phyloP scores from a whole-genome alignment of 2,329 filamentous ascomycete species.

The Cordyceps militaris region DNA sequence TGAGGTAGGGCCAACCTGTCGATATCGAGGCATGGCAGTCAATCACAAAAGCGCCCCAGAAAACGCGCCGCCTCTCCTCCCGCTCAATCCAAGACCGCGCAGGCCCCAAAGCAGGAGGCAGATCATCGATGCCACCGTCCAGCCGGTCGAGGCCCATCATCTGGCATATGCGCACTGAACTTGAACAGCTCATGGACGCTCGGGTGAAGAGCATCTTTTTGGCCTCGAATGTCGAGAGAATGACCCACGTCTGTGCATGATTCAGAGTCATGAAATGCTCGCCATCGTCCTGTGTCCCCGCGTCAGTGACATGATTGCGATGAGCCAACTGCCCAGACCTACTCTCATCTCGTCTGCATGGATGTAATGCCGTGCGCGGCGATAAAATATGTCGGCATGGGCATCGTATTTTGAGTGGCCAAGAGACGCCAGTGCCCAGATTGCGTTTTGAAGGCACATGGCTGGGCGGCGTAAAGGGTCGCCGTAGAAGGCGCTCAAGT shows the following conservation, averaged over 20 bases:
- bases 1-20: conserved; percentile 80
- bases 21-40: conserved; percentile 83
- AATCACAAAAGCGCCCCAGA: conserved; percentile 78
- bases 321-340: conserved; percentile 13
- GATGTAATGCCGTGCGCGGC: conserved; percentile 71
- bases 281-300: conserved; percentile 51
- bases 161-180: conserved; percentile 61
- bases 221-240: conserved; percentile 74
- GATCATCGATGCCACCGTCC: conserved; percentile 57
- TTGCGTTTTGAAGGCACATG: conserved; percentile 74
- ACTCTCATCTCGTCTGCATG: conserved; percentile 79
- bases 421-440: conserved; percentile 75
- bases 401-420: conserved; percentile 64
- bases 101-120: conserved; percentile 67
- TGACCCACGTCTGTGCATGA: conserved; percentile 73
- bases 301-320: not conserved
- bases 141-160: conserved; percentile 82
- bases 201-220: conserved; percentile 78
- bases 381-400: conserved; percentile 74
- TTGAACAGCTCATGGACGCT: conserved; percentile 74
- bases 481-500: conserved; percentile 64
- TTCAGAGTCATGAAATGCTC: conserved; percentile 73
- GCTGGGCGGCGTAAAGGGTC: conserved; percentile 71
- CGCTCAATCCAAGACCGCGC: conserved; percentile 72
- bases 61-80: conserved; percentile 70